phyloP scores from a whole-genome alignment of 176 grass and related monocot genomes.

The Musa schizocarpa region DNA sequence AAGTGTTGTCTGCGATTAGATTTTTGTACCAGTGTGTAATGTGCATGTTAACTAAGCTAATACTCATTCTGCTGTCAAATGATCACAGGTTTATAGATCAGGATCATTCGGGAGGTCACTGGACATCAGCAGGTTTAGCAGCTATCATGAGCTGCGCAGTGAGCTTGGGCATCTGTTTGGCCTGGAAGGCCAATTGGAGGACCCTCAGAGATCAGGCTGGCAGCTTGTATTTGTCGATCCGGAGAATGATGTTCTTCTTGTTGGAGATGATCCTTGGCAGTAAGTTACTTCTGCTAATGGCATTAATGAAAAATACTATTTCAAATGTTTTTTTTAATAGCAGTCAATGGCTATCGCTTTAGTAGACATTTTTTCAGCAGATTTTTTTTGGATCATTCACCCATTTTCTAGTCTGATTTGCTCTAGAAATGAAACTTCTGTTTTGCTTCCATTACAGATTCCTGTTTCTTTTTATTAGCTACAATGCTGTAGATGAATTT shows the following conservation, averaged over 20 bases:
- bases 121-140: constrained; percentile 87
- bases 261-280: constrained; percentile 99
- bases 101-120: constrained; percentile 85
- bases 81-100: constrained; percentile 89
- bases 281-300: constrained; percentile 24
- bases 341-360: no score
- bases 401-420: no score
- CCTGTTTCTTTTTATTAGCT: no score
- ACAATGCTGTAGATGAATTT: not conserved
- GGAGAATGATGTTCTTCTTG: constrained; percentile 92
- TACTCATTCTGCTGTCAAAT: not conserved
- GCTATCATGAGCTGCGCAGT: constrained; percentile 67
- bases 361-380: no score
- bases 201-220: constrained; percentile 99
- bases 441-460: no score
- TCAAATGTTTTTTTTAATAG: no score
- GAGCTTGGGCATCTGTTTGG: constrained; percentile 90
- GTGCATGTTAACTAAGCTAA: not conserved
- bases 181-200: constrained; percentile 84
- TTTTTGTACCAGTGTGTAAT: not conserved
- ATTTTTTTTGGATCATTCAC: no score
- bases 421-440: no score
- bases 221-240: constrained; percentile 99
- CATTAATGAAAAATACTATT: no score
- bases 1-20: not conserved